Percentiles rank a stretch among this genome's conserved stretches.
Evolutionary conservation across 495 filamentous ascomycete species (phyloP).

Genomic region (Penicillium argentinense): DNA sequence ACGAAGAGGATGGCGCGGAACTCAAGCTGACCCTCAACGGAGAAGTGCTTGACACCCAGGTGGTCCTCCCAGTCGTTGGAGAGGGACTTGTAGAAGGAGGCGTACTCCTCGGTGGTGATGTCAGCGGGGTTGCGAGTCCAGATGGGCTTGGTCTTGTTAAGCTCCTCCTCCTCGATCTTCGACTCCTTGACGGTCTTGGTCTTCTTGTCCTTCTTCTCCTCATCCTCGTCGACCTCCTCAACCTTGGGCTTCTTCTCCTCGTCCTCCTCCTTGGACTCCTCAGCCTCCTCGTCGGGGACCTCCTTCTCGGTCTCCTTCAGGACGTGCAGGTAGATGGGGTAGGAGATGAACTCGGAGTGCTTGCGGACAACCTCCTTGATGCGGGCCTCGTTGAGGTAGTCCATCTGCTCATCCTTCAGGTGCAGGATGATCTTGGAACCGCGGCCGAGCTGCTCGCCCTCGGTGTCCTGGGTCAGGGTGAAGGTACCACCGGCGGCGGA

Average conservation of each 20-base stretch:
- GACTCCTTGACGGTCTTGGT: conserved; percentile 99
- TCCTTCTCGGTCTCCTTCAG: conserved; percentile 98
- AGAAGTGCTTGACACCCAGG: conserved; percentile 99
- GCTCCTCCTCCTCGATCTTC: conserved; percentile 97
- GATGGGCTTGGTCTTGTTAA: conserved; percentile 99
- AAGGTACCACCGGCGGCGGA: conserved; percentile 97
- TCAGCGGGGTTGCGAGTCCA: conserved; percentile 98
- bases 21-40: conserved; percentile 99
- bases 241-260: conserved; percentile 84
- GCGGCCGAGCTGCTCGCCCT: conserved; percentile 86
- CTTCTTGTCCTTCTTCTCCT: conserved; percentile 79
- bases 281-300: conserved; percentile 95
- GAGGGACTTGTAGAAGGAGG: conserved; percentile 98
- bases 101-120: conserved; percentile 96
- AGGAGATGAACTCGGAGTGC: conserved; percentile 99
- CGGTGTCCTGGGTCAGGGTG: conserved; percentile 86
- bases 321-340: conserved; percentile 99
- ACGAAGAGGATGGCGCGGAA: conserved; percentile 99
- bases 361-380: conserved; percentile 99
- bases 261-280: conserved; percentile 72
- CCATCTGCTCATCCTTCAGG: conserved; percentile 97
- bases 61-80: conserved; percentile 99
- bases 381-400: conserved; percentile 98
- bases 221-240: conserved; percentile 74
- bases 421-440: conserved; percentile 97